Evolutionary conservation across 1,139 yeast species (phyloP).

Genomic region (Debaryomycetaceae sp.): DNA sequence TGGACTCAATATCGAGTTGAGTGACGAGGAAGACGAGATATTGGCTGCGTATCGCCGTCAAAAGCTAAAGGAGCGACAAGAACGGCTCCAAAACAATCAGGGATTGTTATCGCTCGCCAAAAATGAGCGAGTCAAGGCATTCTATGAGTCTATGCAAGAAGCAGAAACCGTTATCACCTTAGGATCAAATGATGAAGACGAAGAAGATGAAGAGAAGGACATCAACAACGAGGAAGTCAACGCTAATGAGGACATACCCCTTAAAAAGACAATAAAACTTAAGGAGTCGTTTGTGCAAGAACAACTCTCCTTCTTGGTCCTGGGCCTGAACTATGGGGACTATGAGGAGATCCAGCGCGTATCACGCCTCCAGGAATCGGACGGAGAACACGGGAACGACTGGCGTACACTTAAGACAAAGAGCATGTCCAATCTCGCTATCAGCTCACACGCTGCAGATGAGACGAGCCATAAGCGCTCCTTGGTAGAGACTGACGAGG

Average conservation of each 20-base stretch:
- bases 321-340: slow-evolving; percentile 22
- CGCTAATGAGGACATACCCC: neutral
- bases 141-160: slow-evolving; percentile 62
- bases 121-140: slow-evolving; percentile 57
- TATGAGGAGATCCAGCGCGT: slow-evolving; percentile 23
- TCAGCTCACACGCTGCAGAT: slow-evolving; percentile 1
- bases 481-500: slow-evolving; percentile 10
- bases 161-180: slow-evolving; percentile 9
- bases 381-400: slow-evolving; percentile 27
- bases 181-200: slow-evolving; percentile 12
- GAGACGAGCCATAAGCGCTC: slow-evolving; percentile 8
- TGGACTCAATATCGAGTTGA: slow-evolving; percentile 53
- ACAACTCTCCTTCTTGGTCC: slow-evolving; percentile 50
- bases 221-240: slow-evolving; percentile 6
- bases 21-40: slow-evolving; percentile 57
- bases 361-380: slow-evolving; percentile 29
- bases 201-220: slow-evolving; percentile 8
- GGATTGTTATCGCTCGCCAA: slow-evolving; percentile 35
- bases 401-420: slow-evolving; percentile 35
- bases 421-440: slow-evolving; percentile 27
- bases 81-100: slow-evolving; percentile 44
- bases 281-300: slow-evolving; percentile 53
- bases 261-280: slow-evolving; percentile 15
- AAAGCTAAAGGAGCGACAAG: slow-evolving; percentile 45
- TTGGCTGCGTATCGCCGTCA: slow-evolving; percentile 40